A percentile compares a stretch with the other conserved stretches of the same genome.
Evolutionary conservation across 768 basidiomycete species (phyloP).

Genomic region (Tylopilus rubrobrunneus): DNA sequence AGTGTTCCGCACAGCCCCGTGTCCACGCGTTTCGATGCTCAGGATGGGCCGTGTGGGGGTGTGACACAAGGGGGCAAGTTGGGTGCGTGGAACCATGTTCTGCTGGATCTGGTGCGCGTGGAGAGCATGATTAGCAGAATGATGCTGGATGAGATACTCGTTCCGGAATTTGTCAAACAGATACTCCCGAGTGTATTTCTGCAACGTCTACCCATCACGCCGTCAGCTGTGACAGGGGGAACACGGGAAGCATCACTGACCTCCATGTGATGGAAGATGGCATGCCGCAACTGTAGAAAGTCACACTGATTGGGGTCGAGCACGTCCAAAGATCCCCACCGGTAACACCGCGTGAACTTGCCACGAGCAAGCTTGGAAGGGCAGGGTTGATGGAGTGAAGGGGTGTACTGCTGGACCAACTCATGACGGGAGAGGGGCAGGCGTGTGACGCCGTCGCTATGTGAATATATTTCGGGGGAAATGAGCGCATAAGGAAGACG

Average conservation of each 20-base stretch:
- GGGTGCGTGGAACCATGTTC: conserved; percentile 31
- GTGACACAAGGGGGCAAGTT: conserved; percentile 30
- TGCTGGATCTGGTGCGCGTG: conserved; percentile 44
- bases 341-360: conserved; percentile 68
- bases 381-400: conserved; percentile 43
- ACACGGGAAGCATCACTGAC: conserved; percentile 40
- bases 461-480: conserved; percentile 79
- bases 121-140: conserved; percentile 40
- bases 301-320: conserved; percentile 78
- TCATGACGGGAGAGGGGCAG: conserved; percentile 61
- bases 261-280: conserved; percentile 87
- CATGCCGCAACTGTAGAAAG: conserved; percentile 70
- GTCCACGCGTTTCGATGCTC: conserved; percentile 56
- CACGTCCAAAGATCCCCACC: conserved; percentile 83
- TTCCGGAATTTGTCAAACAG: conserved; percentile 72
- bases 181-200: conserved; percentile 81
- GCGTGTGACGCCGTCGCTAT: conserved; percentile 73
- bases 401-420: conserved; percentile 70
- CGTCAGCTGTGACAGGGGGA: conserved; percentile 15
- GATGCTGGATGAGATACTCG: conserved; percentile 55
- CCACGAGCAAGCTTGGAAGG: conserved; percentile 49
- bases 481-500: conserved; percentile 82
- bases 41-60: conserved; percentile 49
- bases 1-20: conserved; percentile 43
- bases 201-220: conserved; percentile 57